Base-by-base conservation (phyloP, 2,329 filamentous ascomycete genomes). In the Sordariomycetes sp. region DNA sequence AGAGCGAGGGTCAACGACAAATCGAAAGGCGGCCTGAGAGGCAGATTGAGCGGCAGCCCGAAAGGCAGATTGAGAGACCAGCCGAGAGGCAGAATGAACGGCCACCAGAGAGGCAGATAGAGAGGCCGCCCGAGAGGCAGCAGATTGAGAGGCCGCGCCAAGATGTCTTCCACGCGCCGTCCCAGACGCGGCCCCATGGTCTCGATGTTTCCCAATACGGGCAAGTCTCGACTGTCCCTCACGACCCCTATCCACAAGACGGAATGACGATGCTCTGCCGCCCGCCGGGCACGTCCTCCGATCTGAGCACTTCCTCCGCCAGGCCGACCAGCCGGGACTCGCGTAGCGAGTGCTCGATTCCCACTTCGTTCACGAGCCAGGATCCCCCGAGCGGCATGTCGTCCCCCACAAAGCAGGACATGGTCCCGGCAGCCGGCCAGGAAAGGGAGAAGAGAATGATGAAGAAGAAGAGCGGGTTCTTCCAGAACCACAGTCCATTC, bases 241-340 rank as follows among this genome's bases (percentile, higher is more conserved):
- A 96, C 65, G 95, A 97, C 64, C 90, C 94, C 10, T 96, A 96
- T 67, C 91, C 92, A 0, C 82, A 87, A 69, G 92, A 97, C 67
- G 92, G 91, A 4, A 97, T 97, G 90, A 96, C 92, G 0, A 95
- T 97, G 82, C 86, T 96, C 61, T 97, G 92, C 70, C 84, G 90
- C 59, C 85, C 88, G 45, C 87, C 84, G 3, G 80, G 85, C 45
- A 65, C 67, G 17, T 72, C 81, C 72, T 53, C 57, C n/a, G 70
- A 90, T 78, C 70, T 69, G 39, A 72, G 70, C 60, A n/a, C n/a
- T n/a, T 74, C 74, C 24, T 83, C 84, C 25, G 84, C 81, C 54
- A 81, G 90, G 52, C 89, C 90, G 53, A 86, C 86, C 15, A 96
- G 90, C 68, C 83, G 88, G 62, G 91, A 95, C 65, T 94, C 89